Evolutionary conservation across 306 rosid genomes (phyloP), one percentile per base, ranked within the genome.

Genomic region (Corylus avellana): DNA sequence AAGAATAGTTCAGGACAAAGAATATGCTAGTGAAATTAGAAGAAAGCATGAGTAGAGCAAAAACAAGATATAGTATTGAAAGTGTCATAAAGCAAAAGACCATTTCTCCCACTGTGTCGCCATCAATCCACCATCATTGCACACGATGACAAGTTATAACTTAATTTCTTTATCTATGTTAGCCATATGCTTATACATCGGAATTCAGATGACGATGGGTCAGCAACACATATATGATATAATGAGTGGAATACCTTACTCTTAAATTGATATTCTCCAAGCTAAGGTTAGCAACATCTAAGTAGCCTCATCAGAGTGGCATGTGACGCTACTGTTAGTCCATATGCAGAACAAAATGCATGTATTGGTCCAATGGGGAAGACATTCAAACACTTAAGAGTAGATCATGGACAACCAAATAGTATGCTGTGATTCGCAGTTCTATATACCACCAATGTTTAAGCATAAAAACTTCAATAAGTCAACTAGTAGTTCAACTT

Each of bases 1-100:
- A 83, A 12, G 51, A 58, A 64, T 16, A 75, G 77, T 55, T 79
- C 17, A 25, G 53, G 61, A 75, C 47, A 79, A 70, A 44, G 80
- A 66, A 85, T 66, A 71, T 46, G 32, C 49, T 10, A 49, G 59
- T 42, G 14, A 11, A 75, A 27, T 18, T 27, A 7, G 57, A 39
- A 66, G 20, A 68, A 64, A 44, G 48, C 47, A 54, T 54, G 22
- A 72, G 20, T 16, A 50, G 35, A 70, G 75, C 1, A 11, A 22
- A 17, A 17, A 35, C 27, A 80, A 74, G 58, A 9, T n/a, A 27
- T 27, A 58, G 8, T 32, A 53, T 47, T 20, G 27, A 17, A 59
- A 63, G 20, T 10, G 44, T 72, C 2, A 20, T 13, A 72, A 5
- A 72, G 4, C 22, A 49, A 72, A 72, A 62, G 18, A 39, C 29